Conservation (phyloP, 495 filamentous ascomycete genomes). For the Melanomma pulvis-pyrius region DNA sequence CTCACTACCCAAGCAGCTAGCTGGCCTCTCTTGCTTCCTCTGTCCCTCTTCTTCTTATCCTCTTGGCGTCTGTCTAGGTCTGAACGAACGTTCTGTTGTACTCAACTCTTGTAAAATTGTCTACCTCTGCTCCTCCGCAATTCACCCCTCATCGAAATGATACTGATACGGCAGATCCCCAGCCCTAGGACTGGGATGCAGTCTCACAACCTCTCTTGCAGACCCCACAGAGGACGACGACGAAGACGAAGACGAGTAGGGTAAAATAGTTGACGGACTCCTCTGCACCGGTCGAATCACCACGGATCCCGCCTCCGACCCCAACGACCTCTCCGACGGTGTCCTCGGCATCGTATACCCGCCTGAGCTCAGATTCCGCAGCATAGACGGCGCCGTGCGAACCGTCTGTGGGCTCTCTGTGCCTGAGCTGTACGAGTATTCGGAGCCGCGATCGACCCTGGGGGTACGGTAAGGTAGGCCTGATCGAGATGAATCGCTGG, state of each 20-base stretch:
- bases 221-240: slow-evolving; percentile 21
- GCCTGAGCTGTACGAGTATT: slow-evolving; percentile 7
- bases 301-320: slow-evolving; percentile 12
- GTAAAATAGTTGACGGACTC: slow-evolving; percentile 32
- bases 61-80: background rate
- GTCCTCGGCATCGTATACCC: slow-evolving; percentile 20
- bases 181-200: slow-evolving; percentile 6
- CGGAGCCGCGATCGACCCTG: background rate
- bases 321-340: slow-evolving; percentile 25
- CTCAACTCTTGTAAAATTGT: background rate
- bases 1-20: background rate
- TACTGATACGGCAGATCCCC: slow-evolving; percentile 33
- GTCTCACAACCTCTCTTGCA: slow-evolving; percentile 16
- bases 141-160: slow-evolving; percentile 25
- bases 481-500: slow-evolving; percentile 18
- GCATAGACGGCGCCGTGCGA: slow-evolving; percentile 18
- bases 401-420: slow-evolving; percentile 30
- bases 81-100: background rate
- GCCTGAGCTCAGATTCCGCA: slow-evolving; percentile 5
- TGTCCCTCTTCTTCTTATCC: background rate
- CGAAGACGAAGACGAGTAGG: slow-evolving; percentile 27
- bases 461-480: slow-evolving; percentile 28
- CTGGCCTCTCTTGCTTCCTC: background rate
- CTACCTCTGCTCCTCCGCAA: background rate
- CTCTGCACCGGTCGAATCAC: slow-evolving; percentile 4